Conservation (phyloP, 352 stramenopile genomes). For the Blastocystis sp. region DNA sequence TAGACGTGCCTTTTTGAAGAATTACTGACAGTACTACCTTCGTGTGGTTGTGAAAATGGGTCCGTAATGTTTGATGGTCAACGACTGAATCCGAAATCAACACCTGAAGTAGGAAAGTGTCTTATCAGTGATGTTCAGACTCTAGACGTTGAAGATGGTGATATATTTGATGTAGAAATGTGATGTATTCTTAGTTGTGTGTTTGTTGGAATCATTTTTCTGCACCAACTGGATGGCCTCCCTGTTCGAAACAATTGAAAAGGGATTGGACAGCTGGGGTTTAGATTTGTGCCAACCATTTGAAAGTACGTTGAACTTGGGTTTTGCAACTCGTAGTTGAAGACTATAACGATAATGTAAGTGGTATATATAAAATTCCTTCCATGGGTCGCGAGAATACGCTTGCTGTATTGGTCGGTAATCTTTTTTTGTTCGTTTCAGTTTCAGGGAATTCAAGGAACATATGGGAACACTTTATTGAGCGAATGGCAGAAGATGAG, state of each 20-base stretch:
- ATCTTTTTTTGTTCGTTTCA: not conserved
- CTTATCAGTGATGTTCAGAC: not conserved
- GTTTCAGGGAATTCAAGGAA: constrained; percentile 47
- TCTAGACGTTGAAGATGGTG: constrained; percentile 30
- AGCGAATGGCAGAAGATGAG: constrained; percentile 5
- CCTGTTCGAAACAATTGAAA: constrained; percentile 62
- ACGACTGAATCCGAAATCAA: not conserved
- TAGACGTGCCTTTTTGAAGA: not conserved
- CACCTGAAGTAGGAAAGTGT: not conserved
- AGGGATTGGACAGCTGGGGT: constrained; percentile 28
- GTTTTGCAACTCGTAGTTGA: constrained; percentile 18
- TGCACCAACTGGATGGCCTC: not conserved
- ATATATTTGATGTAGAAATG: constrained; percentile 43
- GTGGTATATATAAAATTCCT: constrained; percentile 45
- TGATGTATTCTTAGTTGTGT: constrained; percentile 10
- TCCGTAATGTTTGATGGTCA: constrained; percentile 19
- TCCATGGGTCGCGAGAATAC: constrained; percentile 46
- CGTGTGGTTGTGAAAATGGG: not conserved
- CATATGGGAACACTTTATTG: constrained; percentile 54
- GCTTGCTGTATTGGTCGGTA: constrained; percentile 35
- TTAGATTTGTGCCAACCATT: constrained; percentile 60
- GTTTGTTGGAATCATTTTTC: not conserved
- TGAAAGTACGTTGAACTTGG: not conserved
- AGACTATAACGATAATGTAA: constrained; percentile 53
- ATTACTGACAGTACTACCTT: not conserved